Base-by-base conservation (phyloP, 768 basidiomycete genomes). In the Podaxis carcinomalis region DNA sequence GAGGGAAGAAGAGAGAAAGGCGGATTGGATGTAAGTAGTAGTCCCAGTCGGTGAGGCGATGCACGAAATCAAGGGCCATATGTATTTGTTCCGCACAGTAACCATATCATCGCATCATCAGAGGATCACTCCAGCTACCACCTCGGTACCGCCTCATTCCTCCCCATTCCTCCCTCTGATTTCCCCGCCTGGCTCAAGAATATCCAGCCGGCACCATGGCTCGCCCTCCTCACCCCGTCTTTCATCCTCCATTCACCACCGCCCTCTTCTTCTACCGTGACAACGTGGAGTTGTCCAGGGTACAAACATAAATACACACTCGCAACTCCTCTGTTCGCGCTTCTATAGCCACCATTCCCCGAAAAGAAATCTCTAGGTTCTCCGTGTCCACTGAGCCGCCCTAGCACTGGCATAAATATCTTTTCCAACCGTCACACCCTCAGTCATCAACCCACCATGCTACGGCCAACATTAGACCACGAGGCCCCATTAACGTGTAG, bases 21-120 rank as follows among this genome's bases (percentile, higher is more conserved):
- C 27, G 56, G 44, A 35, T 57, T n/a, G 56, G 44, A 35, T 57
- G 44, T 46, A 49, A 47, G 36, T 37, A 57, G 35, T 25, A 10
- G 27, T 7, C 23, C 23, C 2, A 5, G 19, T 21, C n/a, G 23
- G 36, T 44, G 54, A 56, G 54, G 54, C 36, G 32, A 58, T 49
- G 36, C 46, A 50, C 27, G 28, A 19, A 59, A 70, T 63, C 50
- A 71, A 75, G 62, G 65, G 64, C 27, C 52, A 50, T 50, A 23
- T 50, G 46, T 58, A 28, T 58, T 58, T 58, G 57, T 58, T 58
- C 57, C 57, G 57, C 39, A 58, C 35, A 16, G 57, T 50, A 58
- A 58, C 57, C 57, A 39, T 58, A 58, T 58, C 57, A 58, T 50
- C 47, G 51, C 57, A 32, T 56, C 57, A 58, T 58, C 57, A 58